Conservation (phyloP, 202 grass and related monocot genomes). For the Panicum hallii region DNA sequence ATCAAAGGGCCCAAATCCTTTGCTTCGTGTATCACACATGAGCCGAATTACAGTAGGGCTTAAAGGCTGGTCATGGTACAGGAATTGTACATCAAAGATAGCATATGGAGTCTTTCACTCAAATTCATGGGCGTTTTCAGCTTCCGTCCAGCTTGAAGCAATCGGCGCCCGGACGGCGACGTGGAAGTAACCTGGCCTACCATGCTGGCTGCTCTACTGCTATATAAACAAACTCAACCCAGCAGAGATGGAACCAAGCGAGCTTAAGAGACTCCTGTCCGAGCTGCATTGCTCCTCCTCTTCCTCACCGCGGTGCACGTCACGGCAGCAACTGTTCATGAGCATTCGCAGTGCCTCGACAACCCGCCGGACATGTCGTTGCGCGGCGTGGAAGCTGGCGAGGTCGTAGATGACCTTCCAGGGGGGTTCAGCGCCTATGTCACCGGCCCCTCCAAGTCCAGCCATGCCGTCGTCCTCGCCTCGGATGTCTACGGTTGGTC, state of each 20-base stretch:
- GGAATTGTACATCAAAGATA: background rate
- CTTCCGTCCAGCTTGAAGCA: background rate
- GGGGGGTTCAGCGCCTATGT: background rate
- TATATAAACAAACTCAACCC: background rate
- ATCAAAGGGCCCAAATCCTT: background rate
- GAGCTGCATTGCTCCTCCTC: background rate
- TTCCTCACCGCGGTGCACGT: background rate
- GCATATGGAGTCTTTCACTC: background rate
- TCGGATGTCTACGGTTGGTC: slow-evolving; percentile 23
- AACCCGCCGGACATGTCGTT: slow-evolving; percentile 34
- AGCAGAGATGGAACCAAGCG: background rate
- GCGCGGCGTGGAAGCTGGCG: background rate
- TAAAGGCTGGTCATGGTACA: background rate
- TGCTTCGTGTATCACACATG: background rate
- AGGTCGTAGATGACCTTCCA: slow-evolving; percentile 9
- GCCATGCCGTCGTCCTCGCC: background rate
- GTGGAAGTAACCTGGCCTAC: background rate
- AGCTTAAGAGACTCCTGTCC: background rate
- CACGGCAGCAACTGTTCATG: background rate
- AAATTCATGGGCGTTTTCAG: background rate
- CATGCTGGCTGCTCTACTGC: background rate
- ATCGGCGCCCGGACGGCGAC: background rate
- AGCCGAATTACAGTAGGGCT: too few species aligned
- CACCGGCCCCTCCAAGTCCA: background rate
- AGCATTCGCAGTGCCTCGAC: slow-evolving; percentile 46